A percentile compares a stretch with the other conserved stretches of the same genome.
Conservation (phyloP, 257 asterid genomes). For the Scutellaria minor region DNA sequence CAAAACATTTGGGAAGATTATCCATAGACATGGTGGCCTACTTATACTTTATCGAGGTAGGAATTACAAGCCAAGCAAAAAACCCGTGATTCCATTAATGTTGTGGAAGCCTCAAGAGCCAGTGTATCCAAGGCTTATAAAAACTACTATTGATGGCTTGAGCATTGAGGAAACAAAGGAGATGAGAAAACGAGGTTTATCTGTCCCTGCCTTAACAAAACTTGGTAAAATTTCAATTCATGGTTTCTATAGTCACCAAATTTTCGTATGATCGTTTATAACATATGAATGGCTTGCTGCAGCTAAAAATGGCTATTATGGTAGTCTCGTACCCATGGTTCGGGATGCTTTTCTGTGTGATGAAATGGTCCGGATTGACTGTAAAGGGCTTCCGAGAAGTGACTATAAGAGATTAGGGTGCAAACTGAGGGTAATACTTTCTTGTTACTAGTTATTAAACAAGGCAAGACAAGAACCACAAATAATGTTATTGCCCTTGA, state of each 20-base stretch:
- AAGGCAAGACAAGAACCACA: not conserved
- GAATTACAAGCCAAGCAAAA: conserved; percentile 59
- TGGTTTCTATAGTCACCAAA: conserved; percentile 3
- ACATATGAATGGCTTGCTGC: conserved; percentile 37
- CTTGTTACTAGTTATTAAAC: not conserved
- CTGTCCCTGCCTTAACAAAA: conserved; percentile 70
- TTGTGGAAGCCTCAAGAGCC: conserved; percentile 98
- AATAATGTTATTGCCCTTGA: not conserved
- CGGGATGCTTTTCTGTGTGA: conserved; percentile 86
- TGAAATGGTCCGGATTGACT: conserved; percentile 82
- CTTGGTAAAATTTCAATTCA: conserved; percentile 59
- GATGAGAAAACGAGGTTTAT: conserved; percentile 78
- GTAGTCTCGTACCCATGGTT: conserved; percentile 87
- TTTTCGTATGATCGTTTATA: conserved; percentile 2
- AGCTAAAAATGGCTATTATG: conserved; percentile 95
- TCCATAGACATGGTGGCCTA: conserved; percentile 74
- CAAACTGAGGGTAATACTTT: conserved; percentile 70
- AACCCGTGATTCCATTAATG: conserved; percentile 81
- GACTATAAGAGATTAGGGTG: conserved; percentile 94
- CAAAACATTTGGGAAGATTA: conserved; percentile 83
- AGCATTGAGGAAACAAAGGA: conserved; percentile 86
- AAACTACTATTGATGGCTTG: conserved; percentile 83
- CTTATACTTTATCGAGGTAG: conserved; percentile 82
- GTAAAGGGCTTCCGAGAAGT: conserved; percentile 80
- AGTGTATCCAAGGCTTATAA: conserved; percentile 85